Base-by-base conservation (phyloP, 2,329 filamentous ascomycete species). In the Coniochaeta sp. region DNA sequence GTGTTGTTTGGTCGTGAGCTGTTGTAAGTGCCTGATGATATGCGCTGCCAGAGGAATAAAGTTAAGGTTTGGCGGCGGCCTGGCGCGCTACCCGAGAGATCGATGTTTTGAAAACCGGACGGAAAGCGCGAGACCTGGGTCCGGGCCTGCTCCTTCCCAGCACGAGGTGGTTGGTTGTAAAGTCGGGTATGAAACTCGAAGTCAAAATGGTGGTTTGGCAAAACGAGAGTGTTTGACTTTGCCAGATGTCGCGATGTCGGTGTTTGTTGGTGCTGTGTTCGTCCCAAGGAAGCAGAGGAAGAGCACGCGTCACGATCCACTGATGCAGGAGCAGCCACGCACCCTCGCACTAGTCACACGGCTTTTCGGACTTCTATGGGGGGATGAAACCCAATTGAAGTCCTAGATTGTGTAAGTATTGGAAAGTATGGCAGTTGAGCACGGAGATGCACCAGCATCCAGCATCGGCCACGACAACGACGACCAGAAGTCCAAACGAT, bases 31-130 rank as follows among this genome's bases (percentile, higher is more conserved):
- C n/a, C n/a, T n/a, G n/a, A n/a, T n/a, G n/a, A n/a, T n/a, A n/a
- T n/a, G n/a, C n/a, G n/a, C n/a, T n/a, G n/a, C n/a, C n/a, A n/a
- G n/a, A n/a, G n/a, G 28, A 48, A 48, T 48, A 48, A 20, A 31
- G 45, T 48, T 48, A 48, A 48, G 45, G 45, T 48, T 48, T 12
- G 45, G 45, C n/a, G n/a, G n/a, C 42, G 42, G 42, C 4, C 26
- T 47, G 42, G 24, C 45, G 45, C 45, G 45, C 45, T 48, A 48
- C 27, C 45, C 45, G 45, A 48, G 28, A n/a, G n/a, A n/a, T n/a
- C 26, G 27, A 24, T 28, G 45, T 48, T 42, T 42, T 22, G 38
- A 6, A 12, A 24, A 40, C 24, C 18, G 9, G 20, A 22, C 18
- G n/a, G 20, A 42, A 42, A 13, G 6, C 12, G 35, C 18, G 18